A percentile compares a stretch with the other conserved stretches of the same genome.
Evolutionary conservation across 2,329 filamentous ascomycete species (phyloP).

Genomic region (Rosellinia necatrix): DNA sequence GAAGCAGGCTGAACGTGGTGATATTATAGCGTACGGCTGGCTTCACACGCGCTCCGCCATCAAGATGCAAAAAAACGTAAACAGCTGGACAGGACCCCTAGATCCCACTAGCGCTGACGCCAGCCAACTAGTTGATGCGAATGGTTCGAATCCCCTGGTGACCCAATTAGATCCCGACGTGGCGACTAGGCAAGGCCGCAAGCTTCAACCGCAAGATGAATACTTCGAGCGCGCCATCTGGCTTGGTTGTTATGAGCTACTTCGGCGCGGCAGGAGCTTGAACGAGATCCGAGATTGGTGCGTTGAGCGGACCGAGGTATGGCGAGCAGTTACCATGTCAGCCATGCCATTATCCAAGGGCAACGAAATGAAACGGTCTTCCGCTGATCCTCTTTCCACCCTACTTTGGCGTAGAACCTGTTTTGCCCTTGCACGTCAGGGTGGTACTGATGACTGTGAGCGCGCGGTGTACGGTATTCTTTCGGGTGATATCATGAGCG

Average conservation of each 20-base stretch:
- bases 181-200: constrained; percentile 75
- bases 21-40: constrained; percentile 87
- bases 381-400: constrained; percentile 52
- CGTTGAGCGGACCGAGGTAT: constrained; percentile 80
- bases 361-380: constrained; percentile 49
- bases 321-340: constrained; percentile 84
- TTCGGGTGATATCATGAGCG: constrained; percentile 80
- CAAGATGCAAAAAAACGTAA: constrained; percentile 84
- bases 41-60: constrained; percentile 88
- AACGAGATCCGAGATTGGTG: constrained; percentile 83
- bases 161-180: constrained; percentile 94
- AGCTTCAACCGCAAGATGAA: constrained; percentile 80
- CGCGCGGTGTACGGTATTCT: constrained; percentile 88
- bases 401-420: constrained; percentile 81
- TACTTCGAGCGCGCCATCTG: constrained; percentile 90
- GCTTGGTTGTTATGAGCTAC: constrained; percentile 91
- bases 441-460: constrained; percentile 76
- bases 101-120: constrained; percentile 65
- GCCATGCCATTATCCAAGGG: constrained; percentile 65
- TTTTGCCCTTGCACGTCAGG: constrained; percentile 70
- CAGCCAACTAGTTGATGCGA: constrained; percentile 60
- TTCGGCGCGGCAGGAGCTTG: constrained; percentile 80
- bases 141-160: constrained; percentile 68
- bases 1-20: constrained; percentile 75
- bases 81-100: constrained; percentile 67